These are phyloP conservation scores for Capronia epimyces DNA, from an alignment of 2,329 filamentous ascomycete species.

Conservation along the genomic window DNA sequence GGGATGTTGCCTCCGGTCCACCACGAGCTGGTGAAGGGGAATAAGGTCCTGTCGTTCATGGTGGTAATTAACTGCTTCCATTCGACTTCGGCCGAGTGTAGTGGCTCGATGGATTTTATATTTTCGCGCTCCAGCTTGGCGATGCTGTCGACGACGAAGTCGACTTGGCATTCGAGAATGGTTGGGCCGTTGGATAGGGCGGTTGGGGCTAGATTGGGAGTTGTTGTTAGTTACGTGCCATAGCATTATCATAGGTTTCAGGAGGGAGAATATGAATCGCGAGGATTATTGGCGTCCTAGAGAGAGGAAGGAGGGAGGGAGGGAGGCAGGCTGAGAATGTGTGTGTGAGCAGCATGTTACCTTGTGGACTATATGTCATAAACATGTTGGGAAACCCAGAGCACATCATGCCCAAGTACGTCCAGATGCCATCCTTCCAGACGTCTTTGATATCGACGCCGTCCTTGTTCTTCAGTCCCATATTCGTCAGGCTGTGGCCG, in stretches of 20 bases:
- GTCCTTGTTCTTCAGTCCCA: constrained; percentile 37
- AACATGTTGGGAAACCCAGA: constrained; percentile 42
- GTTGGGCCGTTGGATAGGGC: constrained; percentile 36
- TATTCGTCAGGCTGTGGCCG: constrained; percentile 33
- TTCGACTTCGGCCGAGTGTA: constrained; percentile 39
- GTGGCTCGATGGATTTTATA: constrained; percentile 47
- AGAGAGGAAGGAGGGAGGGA: background rate
- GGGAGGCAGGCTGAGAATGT: background rate
- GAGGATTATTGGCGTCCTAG: too few relatives aligned
- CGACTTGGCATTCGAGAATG: constrained; percentile 47
- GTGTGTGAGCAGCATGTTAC: background rate
- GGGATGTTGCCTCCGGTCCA: constrained; percentile 53
- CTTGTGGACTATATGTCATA: background rate
- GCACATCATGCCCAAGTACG: constrained; percentile 42
- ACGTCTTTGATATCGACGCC: constrained; percentile 34
- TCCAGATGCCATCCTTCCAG: constrained; percentile 36
- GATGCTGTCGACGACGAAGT: constrained; percentile 47
- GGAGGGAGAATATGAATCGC: background rate
- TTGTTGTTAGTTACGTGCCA: too few relatives aligned
- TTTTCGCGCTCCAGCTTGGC: constrained; percentile 44
- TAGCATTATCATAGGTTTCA: too few relatives aligned
- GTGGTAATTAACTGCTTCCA: constrained; percentile 47
- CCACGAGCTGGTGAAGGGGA: constrained; percentile 44
- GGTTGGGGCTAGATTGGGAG: constrained; percentile 29
- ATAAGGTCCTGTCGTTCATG: constrained; percentile 40